Evolutionary conservation across 495 filamentous ascomycete species (phyloP).

Genomic region (Neurospora discreta): DNA sequence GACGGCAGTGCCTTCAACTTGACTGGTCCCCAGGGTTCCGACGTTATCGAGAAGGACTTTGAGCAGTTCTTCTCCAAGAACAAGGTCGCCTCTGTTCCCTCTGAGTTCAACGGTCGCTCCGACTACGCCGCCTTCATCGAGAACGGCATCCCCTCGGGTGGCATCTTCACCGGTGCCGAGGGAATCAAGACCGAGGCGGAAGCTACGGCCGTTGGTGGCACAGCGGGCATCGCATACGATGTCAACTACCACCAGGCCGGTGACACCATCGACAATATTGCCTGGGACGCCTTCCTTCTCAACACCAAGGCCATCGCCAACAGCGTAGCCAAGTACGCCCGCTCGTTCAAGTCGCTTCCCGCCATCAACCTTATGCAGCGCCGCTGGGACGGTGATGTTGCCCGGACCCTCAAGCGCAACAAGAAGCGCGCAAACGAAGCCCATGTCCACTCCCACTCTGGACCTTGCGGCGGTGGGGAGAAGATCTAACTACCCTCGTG

Average conservation of each 20-base stretch:
- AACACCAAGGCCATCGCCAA: constrained; percentile 53
- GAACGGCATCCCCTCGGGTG: constrained; percentile 51
- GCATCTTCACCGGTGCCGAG: constrained; percentile 61
- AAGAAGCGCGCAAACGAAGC: not conserved
- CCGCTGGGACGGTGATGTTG: constrained; percentile 9
- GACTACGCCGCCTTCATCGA: constrained; percentile 62
- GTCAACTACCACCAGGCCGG: constrained; percentile 49
- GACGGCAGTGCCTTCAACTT: constrained; percentile 52
- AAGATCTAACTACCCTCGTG: not conserved
- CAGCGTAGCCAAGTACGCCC: constrained; percentile 51
- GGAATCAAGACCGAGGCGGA: constrained; percentile 50
- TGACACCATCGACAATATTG: constrained; percentile 50
- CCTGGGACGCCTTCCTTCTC: constrained; percentile 45
- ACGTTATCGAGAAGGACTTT: constrained; percentile 51
- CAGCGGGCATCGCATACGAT: constrained; percentile 48
- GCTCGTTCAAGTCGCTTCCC: constrained; percentile 30
- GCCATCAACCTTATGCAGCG: not conserved
- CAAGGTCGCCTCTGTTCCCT: constrained; percentile 33
- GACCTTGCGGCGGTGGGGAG: constrained; percentile 11
- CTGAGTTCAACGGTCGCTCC: constrained; percentile 51
- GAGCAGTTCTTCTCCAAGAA: constrained; percentile 43
- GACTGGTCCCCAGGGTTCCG: constrained; percentile 53
- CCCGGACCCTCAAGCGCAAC: constrained; percentile 4
- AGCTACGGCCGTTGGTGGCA: constrained; percentile 46
- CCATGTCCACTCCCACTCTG: not conserved